Evolutionary conservation across 1,284 basidiomycete genomes (phyloP), one percentile per base, ranked within the genome.

Genomic region (Pyrrhoderma noxium): DNA sequence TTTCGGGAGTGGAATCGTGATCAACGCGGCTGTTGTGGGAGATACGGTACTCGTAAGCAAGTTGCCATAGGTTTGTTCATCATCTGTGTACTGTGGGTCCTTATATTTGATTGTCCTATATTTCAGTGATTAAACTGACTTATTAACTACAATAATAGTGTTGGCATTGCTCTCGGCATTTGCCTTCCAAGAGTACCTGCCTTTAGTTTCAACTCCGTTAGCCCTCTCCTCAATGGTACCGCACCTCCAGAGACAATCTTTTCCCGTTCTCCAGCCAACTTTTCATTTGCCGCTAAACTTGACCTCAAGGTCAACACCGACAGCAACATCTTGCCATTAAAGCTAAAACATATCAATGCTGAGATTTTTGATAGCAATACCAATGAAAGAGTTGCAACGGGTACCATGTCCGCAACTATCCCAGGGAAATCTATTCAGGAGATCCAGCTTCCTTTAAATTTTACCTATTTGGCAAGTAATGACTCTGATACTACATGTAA

Each of bases 381-480:
- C 0, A 65, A 68, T 47, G 74, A 73, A 51, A 68, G 76, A 23
- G 80, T 94, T 11, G 91, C 72, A 0, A 70, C 69, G 1, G 91
- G 91, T 3, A 71, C 79, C 58, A 67, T 80, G 51, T 76, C 77
- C 2, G 67, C 70, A 49, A 80, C 73, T 1, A 64, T 92, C 2
- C 76, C 80, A 8, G 82, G 87, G 18, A 84, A 82, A 60, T 50
- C 66, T 27, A 81, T 82, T 61, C 72, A 78, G 4, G 64, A 78
- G 34, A 69, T 93, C 34, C 64, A 75, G 39, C 57, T 94, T 16
- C 90, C 90, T 0, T 68, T 94, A 48, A 85, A 83, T 58, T 92
- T 93, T 66, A 79, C 80, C 0, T 93, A 93, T 63, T 56, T 79
- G n/a, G 87, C 85, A 0, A 69, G 76, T n/a, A 93, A 94, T 63